phyloP scores from a whole-genome alignment of 2,329 filamentous ascomycete genomes.

The Coniochaeta sp. region DNA sequence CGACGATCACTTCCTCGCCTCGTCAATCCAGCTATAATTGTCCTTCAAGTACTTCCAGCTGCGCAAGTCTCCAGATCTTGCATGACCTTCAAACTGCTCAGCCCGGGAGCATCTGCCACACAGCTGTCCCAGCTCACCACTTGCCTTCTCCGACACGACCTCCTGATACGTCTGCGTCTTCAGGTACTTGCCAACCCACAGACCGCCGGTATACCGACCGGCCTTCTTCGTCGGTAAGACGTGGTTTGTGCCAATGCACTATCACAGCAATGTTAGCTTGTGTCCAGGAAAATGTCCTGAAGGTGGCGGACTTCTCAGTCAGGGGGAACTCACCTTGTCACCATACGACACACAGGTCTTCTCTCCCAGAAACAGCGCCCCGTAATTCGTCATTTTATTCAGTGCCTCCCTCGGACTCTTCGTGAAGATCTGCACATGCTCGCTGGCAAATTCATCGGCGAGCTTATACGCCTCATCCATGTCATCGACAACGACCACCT shows the following conservation, averaged over 20 bases:
- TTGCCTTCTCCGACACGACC: conserved; percentile 31
- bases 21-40: conserved; percentile 32
- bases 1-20: conserved; percentile 1
- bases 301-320: background rate
- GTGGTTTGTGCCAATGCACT: conserved; percentile 46
- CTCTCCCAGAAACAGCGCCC: conserved; percentile 41
- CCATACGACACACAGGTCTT: conserved; percentile 46
- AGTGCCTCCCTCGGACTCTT: conserved; percentile 36
- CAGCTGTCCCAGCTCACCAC: conserved; percentile 37
- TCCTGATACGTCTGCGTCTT: conserved; percentile 46
- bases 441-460: conserved; percentile 38
- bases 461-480: conserved; percentile 33
- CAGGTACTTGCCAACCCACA: conserved; percentile 48
- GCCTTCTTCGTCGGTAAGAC: conserved; percentile 41
- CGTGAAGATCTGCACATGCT: conserved; percentile 45
- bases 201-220: conserved; percentile 40
- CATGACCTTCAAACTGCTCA: conserved; percentile 46
- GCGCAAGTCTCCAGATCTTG: conserved; percentile 39
- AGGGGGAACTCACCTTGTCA: conserved; percentile 27
- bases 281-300: no score
- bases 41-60: conserved; percentile 34
- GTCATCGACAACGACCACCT: conserved; percentile 33
- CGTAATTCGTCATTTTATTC: conserved; percentile 42
- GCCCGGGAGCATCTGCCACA: conserved; percentile 40
- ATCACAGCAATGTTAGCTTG: background rate